Evolutionary conservation across 108 stramenopile species (phyloP), one percentile per base, ranked within the genome.

Genomic region (Cyclotella baltica): DNA sequence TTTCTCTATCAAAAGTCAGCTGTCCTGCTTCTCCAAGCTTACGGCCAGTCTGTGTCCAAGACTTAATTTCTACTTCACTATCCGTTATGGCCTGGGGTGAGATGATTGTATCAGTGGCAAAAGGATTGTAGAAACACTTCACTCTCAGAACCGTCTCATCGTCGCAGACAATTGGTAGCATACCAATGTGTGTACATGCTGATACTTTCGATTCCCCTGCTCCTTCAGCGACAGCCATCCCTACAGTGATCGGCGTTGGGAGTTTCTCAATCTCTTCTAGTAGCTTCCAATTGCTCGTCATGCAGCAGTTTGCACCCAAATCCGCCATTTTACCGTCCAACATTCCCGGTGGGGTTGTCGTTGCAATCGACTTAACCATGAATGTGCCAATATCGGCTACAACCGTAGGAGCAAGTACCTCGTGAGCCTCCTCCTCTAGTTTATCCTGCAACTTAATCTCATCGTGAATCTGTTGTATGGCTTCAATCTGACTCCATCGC

Each of bases 41-140:
- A 4, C 11, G 6, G 11, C 64, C 64, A 28, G 6, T 40, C 43
- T 65, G 64, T 4, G 28, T 65, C 64, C 64, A 65, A n/a, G 8
- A 22, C 19, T 6, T 46, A 10, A 65, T 25, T 4, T 28, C 25
- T 16, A 8, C 35, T n/a, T n/a, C 22, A 34, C 22, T 46, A 4
- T 18, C 37, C 0, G 43, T 20, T 8, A 65, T 65, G 1, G 64
- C 64, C 2, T 65, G 64, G 8, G 64, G 64, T 22, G 64, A 65
- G 66, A 40, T 27, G n/a, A n/a, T n/a, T n/a, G n/a, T n/a, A n/a
- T n/a, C n/a, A n/a, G n/a, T n/a, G n/a, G n/a, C n/a, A n/a, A n/a
- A 48, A 4, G 43, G 43, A 18, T 48, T 48, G 34, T 67, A 65
- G 36, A 34, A 65, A 62, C 61, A 62, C 9, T 48, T 1, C 4